Evolutionary conservation across 345 rosid species (phyloP), one percentile per base, ranked within the genome.

Genomic region (Rubroshorea leprosula): DNA sequence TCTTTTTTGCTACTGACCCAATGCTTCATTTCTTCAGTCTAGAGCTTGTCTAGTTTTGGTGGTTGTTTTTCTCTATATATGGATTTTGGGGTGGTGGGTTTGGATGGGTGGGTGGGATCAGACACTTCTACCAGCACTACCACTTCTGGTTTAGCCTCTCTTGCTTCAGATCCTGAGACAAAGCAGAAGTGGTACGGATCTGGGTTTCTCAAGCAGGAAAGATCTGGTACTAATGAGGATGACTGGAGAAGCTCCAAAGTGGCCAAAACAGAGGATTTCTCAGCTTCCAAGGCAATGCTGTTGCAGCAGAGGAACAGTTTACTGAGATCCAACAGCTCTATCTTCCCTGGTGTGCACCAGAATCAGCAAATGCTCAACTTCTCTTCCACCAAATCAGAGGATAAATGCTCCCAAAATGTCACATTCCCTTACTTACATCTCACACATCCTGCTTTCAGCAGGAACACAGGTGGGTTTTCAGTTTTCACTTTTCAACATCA

Each of bases 291-390:
- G 66, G 64, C 83, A 63, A 68, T 64, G 73, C 54, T 64, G 50
- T 49, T 65, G 44, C 68, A 63, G 20, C 78, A 71, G 51, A 71
- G 73, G 49, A 68, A 24, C 57, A 18, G 47, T 47, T 57, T 55
- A 13, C 52, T 69, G 56, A 78, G 80, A 78, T 72, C 79, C 58
- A 74, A 70, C 55, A 10, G 41, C 39, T 39, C 71, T 49, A 55
- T 76, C 60, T 77, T 77, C 69, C 51, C 68, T 59, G 76, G 65
- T 23, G 78, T 70, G 21, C 72, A 74, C 11, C 80, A 67, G 46
- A 74, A 72, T 50, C 72, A 72, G 62, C 79, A 84, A 61, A 82
- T 82, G 88, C 75, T 82, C 45, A 76, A 80, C 62, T 85, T 82
- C 67, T 78, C 92, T 43, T 65, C 67, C 57, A 77, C 85, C 49